Evolutionary conservation across 1,139 yeast genomes (phyloP).

Genomic region (Debaryomycetaceae sp.): DNA sequence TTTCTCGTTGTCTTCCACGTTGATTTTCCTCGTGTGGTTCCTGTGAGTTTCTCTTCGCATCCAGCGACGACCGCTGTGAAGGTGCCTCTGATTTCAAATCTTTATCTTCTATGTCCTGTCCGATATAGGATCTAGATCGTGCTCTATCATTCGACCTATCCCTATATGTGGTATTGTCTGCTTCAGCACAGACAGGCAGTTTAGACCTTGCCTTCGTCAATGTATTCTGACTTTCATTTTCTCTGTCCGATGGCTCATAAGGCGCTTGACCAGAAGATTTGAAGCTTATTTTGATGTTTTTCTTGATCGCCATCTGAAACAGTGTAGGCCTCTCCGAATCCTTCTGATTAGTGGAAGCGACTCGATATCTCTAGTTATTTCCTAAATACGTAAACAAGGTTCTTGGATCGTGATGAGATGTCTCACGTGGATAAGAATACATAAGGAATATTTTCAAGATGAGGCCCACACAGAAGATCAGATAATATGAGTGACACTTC

Average conservation of each 20-base stretch:
- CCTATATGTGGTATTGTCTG: slow-evolving; percentile 4
- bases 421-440: slow-evolving; percentile 5
- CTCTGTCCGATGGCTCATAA: neutral
- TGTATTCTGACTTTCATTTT: neutral
- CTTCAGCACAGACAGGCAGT: slow-evolving; percentile 14
- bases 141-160: slow-evolving; percentile 8
- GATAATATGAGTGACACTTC: slow-evolving; percentile 4
- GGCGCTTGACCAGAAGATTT: neutral
- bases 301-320: neutral
- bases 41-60: neutral
- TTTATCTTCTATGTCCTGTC: slow-evolving; percentile 1
- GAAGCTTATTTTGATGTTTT: neutral
- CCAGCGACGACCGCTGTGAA: neutral
- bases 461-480: neutral
- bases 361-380: neutral
- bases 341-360: neutral
- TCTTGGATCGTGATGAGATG: slow-evolving; percentile 5
- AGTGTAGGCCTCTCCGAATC: neutral
- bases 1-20: slow-evolving; percentile 24
- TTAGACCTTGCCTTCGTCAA: slow-evolving; percentile 19
- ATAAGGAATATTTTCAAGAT: neutral
- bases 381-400: neutral
- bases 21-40: slow-evolving; percentile 12
- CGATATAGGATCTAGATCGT: slow-evolving; percentile 1
- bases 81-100: neutral